phyloP scores from a whole-genome alignment of 495 filamentous ascomycete species.

The Terfezia boudieri region DNA sequence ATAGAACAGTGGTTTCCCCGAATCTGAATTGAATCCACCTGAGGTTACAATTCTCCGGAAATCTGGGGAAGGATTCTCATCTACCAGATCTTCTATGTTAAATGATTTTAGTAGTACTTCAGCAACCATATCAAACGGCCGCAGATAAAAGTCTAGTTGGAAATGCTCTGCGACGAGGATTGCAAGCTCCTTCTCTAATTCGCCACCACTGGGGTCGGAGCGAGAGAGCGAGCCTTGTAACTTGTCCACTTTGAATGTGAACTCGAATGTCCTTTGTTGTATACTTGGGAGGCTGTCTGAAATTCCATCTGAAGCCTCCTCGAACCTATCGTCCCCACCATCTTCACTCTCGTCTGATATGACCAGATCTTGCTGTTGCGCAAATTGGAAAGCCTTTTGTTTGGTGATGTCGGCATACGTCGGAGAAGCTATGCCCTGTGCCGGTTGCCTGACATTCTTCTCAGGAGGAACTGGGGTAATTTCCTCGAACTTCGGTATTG shows the following conservation, averaged over 20 bases:
- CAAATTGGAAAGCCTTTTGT: slow-evolving; percentile 41
- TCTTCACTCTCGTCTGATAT: slow-evolving; percentile 55
- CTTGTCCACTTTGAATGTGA: slow-evolving; percentile 84
- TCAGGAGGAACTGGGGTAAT: slow-evolving; percentile 6
- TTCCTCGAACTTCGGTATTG: slow-evolving; percentile 58
- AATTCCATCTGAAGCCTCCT: slow-evolving; percentile 37
- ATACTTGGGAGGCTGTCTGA: slow-evolving; percentile 40
- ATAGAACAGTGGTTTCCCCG: slow-evolving; percentile 56
- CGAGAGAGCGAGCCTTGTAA: slow-evolving; percentile 79
- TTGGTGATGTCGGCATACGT: slow-evolving; percentile 16
- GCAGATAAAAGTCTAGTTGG: slow-evolving; percentile 60
- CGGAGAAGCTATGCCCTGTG: slow-evolving; percentile 1
- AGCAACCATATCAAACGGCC: slow-evolving; percentile 77
- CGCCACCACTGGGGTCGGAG: slow-evolving; percentile 56
- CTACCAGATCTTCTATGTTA: slow-evolving; percentile 85
- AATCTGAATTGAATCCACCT: slow-evolving; percentile 32
- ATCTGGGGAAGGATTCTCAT: slow-evolving; percentile 67
- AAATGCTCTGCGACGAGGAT: slow-evolving; percentile 84
- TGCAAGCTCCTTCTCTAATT: slow-evolving; percentile 61
- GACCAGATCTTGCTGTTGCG: slow-evolving; percentile 50
- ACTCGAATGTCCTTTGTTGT: slow-evolving; percentile 75
- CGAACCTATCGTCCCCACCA: slow-evolving; percentile 36
- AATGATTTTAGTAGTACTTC: slow-evolving; percentile 70
- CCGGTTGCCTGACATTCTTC: slow-evolving; percentile 3
- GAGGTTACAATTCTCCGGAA: slow-evolving; percentile 94